Base-by-base conservation (phyloP, 176 grass and related monocot genomes). In the Lolium perenne region DNA sequence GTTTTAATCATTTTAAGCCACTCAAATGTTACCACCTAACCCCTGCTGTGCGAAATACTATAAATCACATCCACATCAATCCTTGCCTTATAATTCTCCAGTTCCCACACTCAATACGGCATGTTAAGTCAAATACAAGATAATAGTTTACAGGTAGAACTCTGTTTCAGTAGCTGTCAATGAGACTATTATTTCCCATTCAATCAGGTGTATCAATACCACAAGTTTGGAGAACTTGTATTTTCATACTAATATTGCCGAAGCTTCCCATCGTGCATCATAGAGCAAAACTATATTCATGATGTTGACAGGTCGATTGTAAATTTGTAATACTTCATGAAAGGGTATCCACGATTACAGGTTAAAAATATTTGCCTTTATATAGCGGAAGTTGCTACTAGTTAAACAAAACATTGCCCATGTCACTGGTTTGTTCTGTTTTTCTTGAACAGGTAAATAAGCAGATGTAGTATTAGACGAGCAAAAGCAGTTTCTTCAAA, bases 1-100 rank as follows among this genome's bases (percentile, higher is more conserved):
- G 64, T 70, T 3, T n/a, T 5, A 75, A 78, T 71, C 6, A 60
- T 10, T 70, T 45, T 61, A 77, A 71, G 43, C 41, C 16, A 17
- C 3, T 78, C 62, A 60, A 85, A 76, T 84, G 32, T 32, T 54
- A 68, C 61, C 51, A 84, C 62, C 29, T 18, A 84, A 59, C 53
- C 17, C 38, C 32, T 46, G 29, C 10, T 47, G 16, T 84, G 69
- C 13, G 43, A 81, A 84, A 88, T 81, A 77, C 15, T 88, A 84
- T 49, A n/a, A 85, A 85, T 84, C 20, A 61, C 53, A 76, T 84
- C 82, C 55, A 91, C 51, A 80, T 75, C 58, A 20, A 61, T 53
- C 61, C 15, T 76, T 18, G 41, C 58, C 49, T 80, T 51, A 80
- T 76, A 47, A 58, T 79, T 90, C 56, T 60, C 1, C 16, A 5